phyloP scores from a whole-genome alignment of 805 yeast species.

The Candida oleophila region DNA sequence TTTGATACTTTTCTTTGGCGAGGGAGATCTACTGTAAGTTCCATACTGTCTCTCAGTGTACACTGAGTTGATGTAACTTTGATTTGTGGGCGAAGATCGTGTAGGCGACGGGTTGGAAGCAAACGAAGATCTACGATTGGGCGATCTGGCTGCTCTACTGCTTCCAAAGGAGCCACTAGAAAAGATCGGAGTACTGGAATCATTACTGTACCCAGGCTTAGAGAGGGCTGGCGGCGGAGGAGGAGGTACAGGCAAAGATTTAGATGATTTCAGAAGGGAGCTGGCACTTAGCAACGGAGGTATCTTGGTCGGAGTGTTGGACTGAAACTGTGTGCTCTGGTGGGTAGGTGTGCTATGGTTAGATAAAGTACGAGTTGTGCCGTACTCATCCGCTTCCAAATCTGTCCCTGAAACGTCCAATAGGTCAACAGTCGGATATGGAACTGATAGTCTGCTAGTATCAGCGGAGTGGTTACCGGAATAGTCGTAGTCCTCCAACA shows the following conservation, averaged over 20 bases:
- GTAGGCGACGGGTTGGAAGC: constrained; percentile 5
- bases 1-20: constrained; percentile 22
- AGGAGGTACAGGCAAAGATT: not conserved
- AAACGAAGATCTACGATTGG: not conserved
- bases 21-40: constrained; percentile 25
- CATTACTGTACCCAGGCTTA: not conserved
- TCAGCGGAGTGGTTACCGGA: not conserved
- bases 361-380: not conserved
- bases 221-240: not conserved
- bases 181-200: not conserved
- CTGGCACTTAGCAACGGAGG: constrained; percentile 9
- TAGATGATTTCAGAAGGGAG: constrained; percentile 1
- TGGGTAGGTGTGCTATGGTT: not conserved
- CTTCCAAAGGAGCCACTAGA: not conserved
- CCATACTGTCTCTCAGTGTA: constrained; percentile 10
- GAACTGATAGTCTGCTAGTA: not conserved
- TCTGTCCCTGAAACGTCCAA: too few species aligned
- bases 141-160: not conserved
- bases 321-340: constrained; percentile 1
- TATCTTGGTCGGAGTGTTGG: constrained; percentile 12
- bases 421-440: not conserved
- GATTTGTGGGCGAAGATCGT: constrained; percentile 16
- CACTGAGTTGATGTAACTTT: constrained; percentile 12
- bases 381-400: not conserved
- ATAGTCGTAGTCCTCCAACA: constrained; percentile 31